These are phyloP conservation scores for Chlorella sp. DNA, from an alignment of 139 green algal genomes.

Conservation along the genomic window DNA sequence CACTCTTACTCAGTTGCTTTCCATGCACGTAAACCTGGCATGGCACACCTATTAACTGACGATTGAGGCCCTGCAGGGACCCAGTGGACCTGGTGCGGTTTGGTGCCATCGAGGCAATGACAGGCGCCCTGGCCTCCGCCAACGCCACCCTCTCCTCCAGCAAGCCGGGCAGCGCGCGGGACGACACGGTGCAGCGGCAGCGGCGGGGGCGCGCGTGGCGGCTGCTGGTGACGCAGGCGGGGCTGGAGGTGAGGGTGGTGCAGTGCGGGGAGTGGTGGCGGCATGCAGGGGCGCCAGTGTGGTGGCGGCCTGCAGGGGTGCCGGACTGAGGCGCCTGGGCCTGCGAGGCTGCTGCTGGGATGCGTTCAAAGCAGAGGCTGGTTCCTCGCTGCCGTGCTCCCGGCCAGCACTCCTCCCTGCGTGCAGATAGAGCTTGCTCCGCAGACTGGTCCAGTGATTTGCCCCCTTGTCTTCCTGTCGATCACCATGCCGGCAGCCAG, in stretches of 20 bases:
- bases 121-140: constrained; percentile 49
- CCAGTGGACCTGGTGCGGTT: constrained; percentile 68
- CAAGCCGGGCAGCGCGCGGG: constrained; percentile 22
- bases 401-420: no score
- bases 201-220: constrained; percentile 68
- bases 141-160: constrained; percentile 9
- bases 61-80: constrained; percentile 71
- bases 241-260: constrained; percentile 2
- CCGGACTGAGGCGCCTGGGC: no score
- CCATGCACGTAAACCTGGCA: no score
- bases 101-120: constrained; percentile 72
- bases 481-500: no score
- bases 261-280: not conserved
- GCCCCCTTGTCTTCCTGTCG: no score
- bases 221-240: constrained; percentile 62
- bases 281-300: not conserved
- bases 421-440: no score
- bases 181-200: constrained; percentile 48
- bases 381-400: not conserved
- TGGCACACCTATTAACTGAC: no score
- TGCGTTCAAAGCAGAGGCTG: not conserved
- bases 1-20: no score
- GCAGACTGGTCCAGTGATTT: no score
- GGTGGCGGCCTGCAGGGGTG: no score
- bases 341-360: not conserved